phyloP scores from a whole-genome alignment of 192 early-diverging fungal species.

The Thamnidium elegans region DNA sequence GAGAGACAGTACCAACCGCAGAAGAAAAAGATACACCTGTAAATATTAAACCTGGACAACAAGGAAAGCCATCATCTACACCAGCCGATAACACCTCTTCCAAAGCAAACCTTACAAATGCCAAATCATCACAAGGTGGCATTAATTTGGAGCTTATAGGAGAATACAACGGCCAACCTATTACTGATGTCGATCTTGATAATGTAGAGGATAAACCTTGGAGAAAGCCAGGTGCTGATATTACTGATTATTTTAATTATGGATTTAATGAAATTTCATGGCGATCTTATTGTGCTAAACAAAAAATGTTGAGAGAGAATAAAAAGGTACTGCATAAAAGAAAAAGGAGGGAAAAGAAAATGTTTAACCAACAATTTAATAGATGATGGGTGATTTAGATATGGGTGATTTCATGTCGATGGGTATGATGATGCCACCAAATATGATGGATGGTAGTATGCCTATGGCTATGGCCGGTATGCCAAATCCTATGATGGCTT shows the following conservation, averaged over 20 bases:
- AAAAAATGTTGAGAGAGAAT: conserved; percentile 82
- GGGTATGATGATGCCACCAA: conserved; percentile 42
- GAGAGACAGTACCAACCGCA: neutral
- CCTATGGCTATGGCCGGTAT: conserved; percentile 35
- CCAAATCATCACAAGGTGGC: conserved; percentile 27
- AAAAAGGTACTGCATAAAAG: conserved; percentile 18
- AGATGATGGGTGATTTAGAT: conserved; percentile 44
- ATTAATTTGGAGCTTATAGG: conserved; percentile 74
- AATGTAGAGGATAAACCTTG: conserved; percentile 95
- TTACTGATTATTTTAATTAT: conserved; percentile 99
- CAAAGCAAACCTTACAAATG: conserved; percentile 22
- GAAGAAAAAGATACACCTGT: conserved; percentile 36
- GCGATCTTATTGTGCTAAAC: conserved; percentile 91
- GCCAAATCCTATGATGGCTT: conserved; percentile 37
- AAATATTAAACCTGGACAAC: conserved; percentile 44
- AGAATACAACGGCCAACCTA: conserved; percentile 72
- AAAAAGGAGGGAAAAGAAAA: neutral
- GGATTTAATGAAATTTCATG: conserved; percentile 97
- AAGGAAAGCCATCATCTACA: conserved; percentile 34
- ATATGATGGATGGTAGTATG: conserved; percentile 39
- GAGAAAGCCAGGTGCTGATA: conserved; percentile 89
- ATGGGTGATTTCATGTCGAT: conserved; percentile 46
- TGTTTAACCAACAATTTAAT: neutral
- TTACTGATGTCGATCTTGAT: conserved; percentile 91
- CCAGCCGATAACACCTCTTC: conserved; percentile 38